Base-by-base conservation (phyloP, 2,329 filamentous ascomycete species). In the Eutypa lata region DNA sequence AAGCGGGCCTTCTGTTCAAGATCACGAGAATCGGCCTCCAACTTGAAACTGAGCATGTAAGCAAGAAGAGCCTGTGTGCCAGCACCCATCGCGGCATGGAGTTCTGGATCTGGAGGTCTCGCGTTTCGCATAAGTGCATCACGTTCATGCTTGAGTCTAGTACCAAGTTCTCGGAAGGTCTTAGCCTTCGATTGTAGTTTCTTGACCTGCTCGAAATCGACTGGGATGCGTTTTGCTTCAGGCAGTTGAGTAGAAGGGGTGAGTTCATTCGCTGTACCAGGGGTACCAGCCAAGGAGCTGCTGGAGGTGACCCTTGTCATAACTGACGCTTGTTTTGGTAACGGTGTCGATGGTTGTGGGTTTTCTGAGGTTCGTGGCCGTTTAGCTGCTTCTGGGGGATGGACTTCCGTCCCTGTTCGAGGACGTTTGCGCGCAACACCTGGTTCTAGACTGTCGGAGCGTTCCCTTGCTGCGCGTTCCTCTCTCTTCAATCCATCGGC, bases 231-330 rank as follows among this genome's bases (percentile, higher is more conserved):
- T n/a, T 70, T 69, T 43, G 72, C 71, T 47, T 67, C 65, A 19
- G 62, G 54, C 16, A 57, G 57, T 51, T 62, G 67, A 3, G 69
- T 61, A 5, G 73, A 70, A 2, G 75, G 75, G 3, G 75, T 77
- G 43, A 72, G 63, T 47, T 65, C 73, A 47, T 71, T 70, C 2
- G 69, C 59, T 7, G 76, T 76, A 19, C 78, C 76, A 0, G 81
- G 80, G 0, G 81, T 83, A 42, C 76, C 71, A 7, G 72, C 74
- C 54, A 78, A 71, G 1, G 80, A 83, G 60, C 77, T 80, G 63
- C 68, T 80, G 1, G 81, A 82, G 48, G 77, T 73, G 33, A 76
- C 78, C 3, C 80, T 76, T 5, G 75, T 79, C 78, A 82, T 82
- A 51, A 77, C 66, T 2, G 76, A 71, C 2, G 72, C 68, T 51